Conservation (phyloP, 805 yeast genomes). For the Isabelozyma gotoi region DNA sequence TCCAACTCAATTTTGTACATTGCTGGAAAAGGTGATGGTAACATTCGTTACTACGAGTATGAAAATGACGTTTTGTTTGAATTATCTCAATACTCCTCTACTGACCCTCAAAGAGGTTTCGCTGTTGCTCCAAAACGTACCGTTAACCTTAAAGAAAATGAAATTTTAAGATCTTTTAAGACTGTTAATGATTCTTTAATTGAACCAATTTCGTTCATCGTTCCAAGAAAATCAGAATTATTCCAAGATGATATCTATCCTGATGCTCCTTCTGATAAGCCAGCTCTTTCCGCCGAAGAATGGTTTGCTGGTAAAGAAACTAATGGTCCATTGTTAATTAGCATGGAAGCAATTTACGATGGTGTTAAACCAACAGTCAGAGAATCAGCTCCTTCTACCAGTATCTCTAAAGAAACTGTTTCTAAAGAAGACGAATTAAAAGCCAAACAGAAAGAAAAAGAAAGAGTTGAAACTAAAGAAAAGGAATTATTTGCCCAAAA, state of each 20-base stretch:
- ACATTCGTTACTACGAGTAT: constrained; percentile 89
- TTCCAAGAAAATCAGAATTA: constrained; percentile 90
- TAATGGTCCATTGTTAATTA: constrained; percentile 78
- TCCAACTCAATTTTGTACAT: constrained; percentile 76
- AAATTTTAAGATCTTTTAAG: constrained; percentile 78
- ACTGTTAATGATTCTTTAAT: constrained; percentile 80
- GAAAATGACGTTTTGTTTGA: constrained; percentile 80
- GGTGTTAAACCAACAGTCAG: constrained; percentile 58
- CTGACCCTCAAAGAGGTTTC: constrained; percentile 94
- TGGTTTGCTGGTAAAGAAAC: constrained; percentile 77
- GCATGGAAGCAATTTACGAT: constrained; percentile 77
- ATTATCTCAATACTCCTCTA: constrained; percentile 84
- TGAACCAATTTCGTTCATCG: constrained; percentile 90
- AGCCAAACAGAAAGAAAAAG: constrained; percentile 9
- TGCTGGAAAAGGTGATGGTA: constrained; percentile 98
- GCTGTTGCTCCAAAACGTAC: constrained; percentile 84
- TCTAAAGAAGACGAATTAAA: constrained; percentile 18
- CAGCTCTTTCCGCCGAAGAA: constrained; percentile 78
- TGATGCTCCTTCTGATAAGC: constrained; percentile 76
- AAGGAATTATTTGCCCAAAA: constrained; percentile 7
- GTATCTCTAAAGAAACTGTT: constrained; percentile 24
- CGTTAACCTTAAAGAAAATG: constrained; percentile 80
- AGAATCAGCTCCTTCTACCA: constrained; percentile 36
- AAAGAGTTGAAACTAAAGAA: constrained; percentile 11
- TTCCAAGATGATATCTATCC: constrained; percentile 94